phyloP scores from a whole-genome alignment of 2,329 filamentous ascomycete species.

The Penicillium palitans region DNA sequence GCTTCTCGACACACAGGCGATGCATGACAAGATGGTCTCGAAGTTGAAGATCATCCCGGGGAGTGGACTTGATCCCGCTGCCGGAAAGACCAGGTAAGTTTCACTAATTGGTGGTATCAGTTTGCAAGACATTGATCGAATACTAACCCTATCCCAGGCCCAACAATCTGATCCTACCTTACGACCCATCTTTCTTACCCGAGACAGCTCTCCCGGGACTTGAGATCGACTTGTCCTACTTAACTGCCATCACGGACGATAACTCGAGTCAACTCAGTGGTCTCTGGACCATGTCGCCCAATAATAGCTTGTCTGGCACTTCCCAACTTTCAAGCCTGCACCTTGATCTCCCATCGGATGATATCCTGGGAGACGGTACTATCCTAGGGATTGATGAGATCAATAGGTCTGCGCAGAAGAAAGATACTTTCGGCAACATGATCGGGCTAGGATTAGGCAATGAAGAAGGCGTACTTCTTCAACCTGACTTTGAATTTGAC shows the following conservation, averaged over 20 bases:
- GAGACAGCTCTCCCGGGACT: conserved; percentile 63
- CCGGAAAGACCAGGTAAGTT: conserved; percentile 69
- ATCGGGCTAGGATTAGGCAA: conserved; percentile 29
- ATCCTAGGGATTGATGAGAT: conserved; percentile 46
- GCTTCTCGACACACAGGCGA: conserved; percentile 73
- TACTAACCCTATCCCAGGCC: conserved; percentile 60
- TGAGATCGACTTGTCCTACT: conserved; percentile 50
- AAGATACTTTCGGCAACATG: conserved; percentile 27
- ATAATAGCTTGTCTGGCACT: conserved; percentile 30
- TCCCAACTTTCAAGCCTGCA: conserved; percentile 34
- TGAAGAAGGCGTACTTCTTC: conserved; percentile 50
- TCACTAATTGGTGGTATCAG: too few species aligned
- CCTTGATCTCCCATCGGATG: conserved; percentile 52
- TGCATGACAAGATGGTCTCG: conserved; percentile 70
- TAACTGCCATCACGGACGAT: conserved; percentile 38
- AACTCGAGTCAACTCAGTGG: conserved; percentile 35
- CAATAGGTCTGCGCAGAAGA: conserved; percentile 37
- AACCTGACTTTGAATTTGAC: conserved; percentile 62
- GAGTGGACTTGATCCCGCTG: conserved; percentile 67
- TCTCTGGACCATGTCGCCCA: conserved; percentile 38
- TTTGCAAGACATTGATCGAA: background rate
- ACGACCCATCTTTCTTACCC: conserved; percentile 79
- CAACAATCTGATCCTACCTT: conserved; percentile 66
- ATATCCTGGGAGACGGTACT: conserved; percentile 40
- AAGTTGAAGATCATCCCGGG: conserved; percentile 61